phyloP scores from a whole-genome alignment of 2,329 filamentous ascomycete genomes.

The Cercospora zeina region DNA sequence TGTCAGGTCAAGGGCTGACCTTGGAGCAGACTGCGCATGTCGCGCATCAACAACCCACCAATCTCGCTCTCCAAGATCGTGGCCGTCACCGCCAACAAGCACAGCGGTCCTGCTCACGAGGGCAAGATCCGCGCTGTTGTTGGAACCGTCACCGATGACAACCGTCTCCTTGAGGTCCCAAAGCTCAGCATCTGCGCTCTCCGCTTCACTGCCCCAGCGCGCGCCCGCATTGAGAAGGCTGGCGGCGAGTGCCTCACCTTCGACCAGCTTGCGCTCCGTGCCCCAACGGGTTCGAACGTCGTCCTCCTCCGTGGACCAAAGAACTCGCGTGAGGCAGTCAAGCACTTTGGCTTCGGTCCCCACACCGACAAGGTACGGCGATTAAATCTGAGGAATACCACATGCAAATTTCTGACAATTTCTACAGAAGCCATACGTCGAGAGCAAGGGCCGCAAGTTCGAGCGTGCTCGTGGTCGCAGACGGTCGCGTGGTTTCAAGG shows the following conservation, averaged over 20 bases:
- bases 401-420: constrained; percentile 23
- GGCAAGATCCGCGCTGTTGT: constrained; percentile 90
- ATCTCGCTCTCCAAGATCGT: constrained; percentile 93
- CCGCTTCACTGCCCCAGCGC: constrained; percentile 93
- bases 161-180: constrained; percentile 84
- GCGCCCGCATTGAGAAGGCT: constrained; percentile 87
- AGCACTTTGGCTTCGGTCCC: constrained; percentile 98
- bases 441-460: constrained; percentile 99
- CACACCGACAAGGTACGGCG: constrained; percentile 88
- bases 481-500: constrained; percentile 99
- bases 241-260: constrained; percentile 94
- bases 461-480: constrained; percentile 98
- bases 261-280: constrained; percentile 93
- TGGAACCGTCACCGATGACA: constrained; percentile 96
- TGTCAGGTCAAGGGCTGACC: constrained; percentile 5
- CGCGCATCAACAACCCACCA: constrained; percentile 83
- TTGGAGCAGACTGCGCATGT: constrained; percentile 81
- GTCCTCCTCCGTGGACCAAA: constrained; percentile 96
- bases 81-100: constrained; percentile 55
- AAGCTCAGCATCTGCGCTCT: constrained; percentile 93
- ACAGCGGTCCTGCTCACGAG: constrained; percentile 57
- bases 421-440: constrained; percentile 84
- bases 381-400: background rate
- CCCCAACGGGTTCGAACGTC: constrained; percentile 95
- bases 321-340: constrained; percentile 95